phyloP scores from a whole-genome alignment of 2,329 filamentous ascomycete species.

The Davidsoniella eucalypti region DNA sequence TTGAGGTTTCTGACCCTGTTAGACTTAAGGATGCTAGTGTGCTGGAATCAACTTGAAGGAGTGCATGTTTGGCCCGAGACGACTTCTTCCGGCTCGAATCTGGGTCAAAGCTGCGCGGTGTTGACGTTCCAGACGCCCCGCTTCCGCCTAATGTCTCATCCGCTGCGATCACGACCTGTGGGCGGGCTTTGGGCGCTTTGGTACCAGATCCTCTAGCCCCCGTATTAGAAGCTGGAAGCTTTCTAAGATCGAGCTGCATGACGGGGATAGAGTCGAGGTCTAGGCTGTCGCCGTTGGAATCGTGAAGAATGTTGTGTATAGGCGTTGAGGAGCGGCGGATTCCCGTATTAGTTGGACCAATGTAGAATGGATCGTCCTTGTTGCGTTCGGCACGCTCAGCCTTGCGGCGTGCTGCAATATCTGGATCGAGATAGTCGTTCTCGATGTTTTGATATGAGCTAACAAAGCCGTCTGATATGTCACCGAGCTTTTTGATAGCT shows the following conservation, averaged over 20 bases:
- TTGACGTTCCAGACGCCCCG: constrained; percentile 29
- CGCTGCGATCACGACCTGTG: constrained; percentile 49
- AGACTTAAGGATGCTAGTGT: constrained; percentile 59
- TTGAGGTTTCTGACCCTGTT: constrained; percentile 18
- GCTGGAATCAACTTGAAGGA: constrained; percentile 79
- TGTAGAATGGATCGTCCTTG: constrained; percentile 92
- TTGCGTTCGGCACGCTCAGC: constrained; percentile 68
- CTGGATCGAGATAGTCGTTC: constrained; percentile 53
- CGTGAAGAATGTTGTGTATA: constrained; percentile 58
- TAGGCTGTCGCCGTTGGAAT: constrained; percentile 58
- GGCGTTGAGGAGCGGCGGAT: constrained; percentile 52
- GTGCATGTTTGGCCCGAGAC: constrained; percentile 19
- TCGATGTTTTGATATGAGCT: constrained; percentile 43
- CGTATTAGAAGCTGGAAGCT: constrained; percentile 19
- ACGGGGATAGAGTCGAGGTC: constrained; percentile 94
- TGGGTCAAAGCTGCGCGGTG: constrained; percentile 32
- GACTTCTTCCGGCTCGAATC: constrained; percentile 32
- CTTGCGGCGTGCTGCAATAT: constrained; percentile 57
- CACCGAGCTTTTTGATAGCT: constrained; percentile 37
- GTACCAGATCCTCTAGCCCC: constrained; percentile 17
- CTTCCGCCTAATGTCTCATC: constrained; percentile 51
- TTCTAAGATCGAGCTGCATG: constrained; percentile 72
- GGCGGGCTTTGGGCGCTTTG: constrained; percentile 29
- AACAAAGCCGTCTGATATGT: constrained; percentile 26
- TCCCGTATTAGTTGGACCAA: constrained; percentile 31